phyloP scores from a whole-genome alignment of 2,329 filamentous ascomycete species.

The Sporothrix inflata region DNA sequence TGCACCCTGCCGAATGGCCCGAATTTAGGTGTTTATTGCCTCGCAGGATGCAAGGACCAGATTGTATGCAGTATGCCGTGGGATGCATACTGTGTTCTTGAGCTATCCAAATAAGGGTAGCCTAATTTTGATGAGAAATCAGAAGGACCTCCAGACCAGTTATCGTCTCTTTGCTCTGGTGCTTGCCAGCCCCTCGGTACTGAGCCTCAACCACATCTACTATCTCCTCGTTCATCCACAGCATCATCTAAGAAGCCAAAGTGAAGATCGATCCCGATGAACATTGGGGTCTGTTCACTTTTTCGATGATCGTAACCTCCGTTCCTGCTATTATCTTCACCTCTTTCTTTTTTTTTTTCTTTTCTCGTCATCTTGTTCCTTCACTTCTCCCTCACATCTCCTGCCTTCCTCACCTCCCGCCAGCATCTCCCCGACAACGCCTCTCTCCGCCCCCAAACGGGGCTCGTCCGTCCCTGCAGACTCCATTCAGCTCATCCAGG shows the following conservation, averaged over 20 bases:
- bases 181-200: background rate
- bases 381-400: background rate
- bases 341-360: background rate
- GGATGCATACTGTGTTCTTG: background rate
- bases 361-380: background rate
- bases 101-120: background rate
- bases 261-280: background rate
- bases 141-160: background rate
- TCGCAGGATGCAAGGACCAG: slow-evolving; percentile 6
- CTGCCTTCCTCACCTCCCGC: background rate
- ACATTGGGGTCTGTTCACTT: background rate
- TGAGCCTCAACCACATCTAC: background rate
- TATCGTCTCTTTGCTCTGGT: background rate
- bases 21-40: background rate
- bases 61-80: background rate
- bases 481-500: background rate
- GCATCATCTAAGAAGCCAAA: background rate
- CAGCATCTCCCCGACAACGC: background rate
- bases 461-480: background rate
- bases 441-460: background rate
- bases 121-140: background rate
- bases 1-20: background rate
- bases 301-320: background rate
- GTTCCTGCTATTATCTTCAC: background rate
- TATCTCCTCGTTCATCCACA: background rate